Evolutionary conservation across 1,284 basidiomycete species (phyloP), one percentile per base, ranked within the genome.

Genomic region (Ceratorhiza oryzae-sativae): DNA sequence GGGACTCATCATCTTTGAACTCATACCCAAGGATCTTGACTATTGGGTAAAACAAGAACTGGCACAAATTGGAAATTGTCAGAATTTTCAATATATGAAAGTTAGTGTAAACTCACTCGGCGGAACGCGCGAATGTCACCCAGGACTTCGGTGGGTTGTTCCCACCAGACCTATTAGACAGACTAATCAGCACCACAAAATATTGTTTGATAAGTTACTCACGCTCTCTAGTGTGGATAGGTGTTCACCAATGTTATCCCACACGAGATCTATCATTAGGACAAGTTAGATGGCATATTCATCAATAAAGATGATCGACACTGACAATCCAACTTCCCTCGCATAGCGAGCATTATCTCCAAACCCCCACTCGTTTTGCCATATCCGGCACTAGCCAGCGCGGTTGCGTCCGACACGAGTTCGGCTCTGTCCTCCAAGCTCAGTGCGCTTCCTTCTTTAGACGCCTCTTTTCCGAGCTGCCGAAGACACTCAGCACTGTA

Each of bases 401-500:
- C 89, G 76, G 92, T 87, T 0, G 90, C 86, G 77, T 96, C 94
- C 74, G 90, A 87, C 32, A 95, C 86, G 15, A 97, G 83, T 27
- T 94, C 95, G 73, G 95, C 88, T 53, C 93, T 87, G 80, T 98
- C 96, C 75, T 92, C 89, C 72, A 94, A 83, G 6, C 89, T 86
- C 81, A 97, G 93, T 4, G 84, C 81, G 15, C 88, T 86, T 73
- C 87, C 79, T 25, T 82, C 77, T 78, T 87, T 89, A 18, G 89
- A 86, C 2, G 93, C 92, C 78, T 94, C 92, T 49, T 84, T 80
- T 12, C 91, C 94, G 73, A 98, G 92, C 78, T 88, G 88, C 42
- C 84, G 83, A n/a, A 97, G 85, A 48, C 93, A 87, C 76, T 93
- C 90, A 41, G 92, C 87, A n/a, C 90, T 86, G 82, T 98, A 98